Evolutionary conservation across 805 yeast genomes (phyloP).

Genomic region (Lipomyces japonicus): DNA sequence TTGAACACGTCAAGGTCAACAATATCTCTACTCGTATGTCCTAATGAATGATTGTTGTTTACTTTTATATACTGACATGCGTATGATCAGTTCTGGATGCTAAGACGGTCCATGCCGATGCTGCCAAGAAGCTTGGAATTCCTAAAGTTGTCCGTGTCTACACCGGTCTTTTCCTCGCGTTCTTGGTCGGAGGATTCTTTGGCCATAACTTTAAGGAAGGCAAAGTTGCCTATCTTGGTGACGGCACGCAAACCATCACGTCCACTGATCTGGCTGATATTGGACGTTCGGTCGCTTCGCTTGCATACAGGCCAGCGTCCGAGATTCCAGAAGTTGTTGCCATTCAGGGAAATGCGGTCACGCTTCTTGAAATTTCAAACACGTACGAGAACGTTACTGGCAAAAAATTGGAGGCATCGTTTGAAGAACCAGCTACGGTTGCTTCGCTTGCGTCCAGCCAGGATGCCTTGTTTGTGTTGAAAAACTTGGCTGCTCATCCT

Average conservation of each 20-base stretch:
- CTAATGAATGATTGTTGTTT: too few relatives aligned
- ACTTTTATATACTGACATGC: background rate
- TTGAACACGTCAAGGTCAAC: slow-evolving; percentile 3
- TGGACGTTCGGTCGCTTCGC: slow-evolving; percentile 31
- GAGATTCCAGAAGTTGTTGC: slow-evolving; percentile 30
- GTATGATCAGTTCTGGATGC: slow-evolving; percentile 3
- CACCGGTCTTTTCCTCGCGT: slow-evolving; percentile 29
- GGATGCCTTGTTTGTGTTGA: background rate
- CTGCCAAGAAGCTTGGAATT: slow-evolving; percentile 30
- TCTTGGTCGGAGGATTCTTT: slow-evolving; percentile 15
- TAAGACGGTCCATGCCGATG: slow-evolving; percentile 21
- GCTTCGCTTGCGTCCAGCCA: background rate
- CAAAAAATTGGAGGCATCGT: slow-evolving; percentile 22
- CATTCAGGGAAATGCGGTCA: slow-evolving; percentile 22
- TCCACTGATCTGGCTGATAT: slow-evolving; percentile 31
- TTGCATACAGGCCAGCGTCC: slow-evolving; percentile 24
- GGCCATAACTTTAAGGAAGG: slow-evolving; percentile 14
- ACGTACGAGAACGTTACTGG: slow-evolving; percentile 29
- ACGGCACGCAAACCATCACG: slow-evolving; percentile 20
- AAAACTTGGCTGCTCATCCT: slow-evolving; percentile 15
- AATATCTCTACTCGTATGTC: slow-evolving; percentile 5
- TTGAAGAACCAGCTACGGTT: background rate
- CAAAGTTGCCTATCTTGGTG: slow-evolving; percentile 22
- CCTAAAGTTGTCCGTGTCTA: slow-evolving; percentile 30
- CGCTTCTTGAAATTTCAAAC: slow-evolving; percentile 22